These are phyloP conservation scores for Venturia asperata DNA, from an alignment of 2,329 filamentous ascomycete species.

Conservation along the genomic window DNA sequence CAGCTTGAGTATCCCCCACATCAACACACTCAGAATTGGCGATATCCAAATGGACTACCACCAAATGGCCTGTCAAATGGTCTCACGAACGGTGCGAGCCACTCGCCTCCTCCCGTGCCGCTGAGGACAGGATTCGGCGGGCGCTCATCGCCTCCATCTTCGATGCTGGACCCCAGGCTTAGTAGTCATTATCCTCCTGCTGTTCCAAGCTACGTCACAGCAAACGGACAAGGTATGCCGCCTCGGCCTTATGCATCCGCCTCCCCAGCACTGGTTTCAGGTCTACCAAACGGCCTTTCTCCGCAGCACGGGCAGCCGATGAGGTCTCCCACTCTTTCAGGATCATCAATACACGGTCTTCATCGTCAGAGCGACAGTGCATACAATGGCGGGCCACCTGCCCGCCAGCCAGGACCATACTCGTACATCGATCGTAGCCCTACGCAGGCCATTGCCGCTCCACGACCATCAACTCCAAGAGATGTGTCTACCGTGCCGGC, in stretches of 20 bases:
- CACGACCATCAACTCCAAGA: constrained; percentile 18
- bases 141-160: constrained; percentile 2
- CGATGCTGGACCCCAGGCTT: not conserved
- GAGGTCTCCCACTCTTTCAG: constrained; percentile 9
- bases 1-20: not conserved
- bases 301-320: constrained; percentile 7
- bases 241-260: not conserved
- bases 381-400: constrained; percentile 29
- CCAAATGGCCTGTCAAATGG: not conserved
- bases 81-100: not conserved
- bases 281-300: constrained; percentile 13
- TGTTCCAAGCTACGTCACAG: not conserved
- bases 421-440: constrained; percentile 29
- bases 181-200: not conserved
- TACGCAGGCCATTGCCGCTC: constrained; percentile 22
- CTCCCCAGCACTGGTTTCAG: constrained; percentile 7
- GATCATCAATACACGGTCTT: constrained; percentile 28
- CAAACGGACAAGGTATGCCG: not conserved
- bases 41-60: not conserved
- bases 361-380: constrained; percentile 31
- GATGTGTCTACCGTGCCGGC: constrained; percentile 24
- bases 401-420: constrained; percentile 23
- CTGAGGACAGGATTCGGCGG: constrained; percentile 2
- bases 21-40: not conserved
- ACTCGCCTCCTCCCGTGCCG: constrained; percentile 10